Conservation (phyloP, 352 stramenopile genomes). For the Globisporangium abappressorium region DNA sequence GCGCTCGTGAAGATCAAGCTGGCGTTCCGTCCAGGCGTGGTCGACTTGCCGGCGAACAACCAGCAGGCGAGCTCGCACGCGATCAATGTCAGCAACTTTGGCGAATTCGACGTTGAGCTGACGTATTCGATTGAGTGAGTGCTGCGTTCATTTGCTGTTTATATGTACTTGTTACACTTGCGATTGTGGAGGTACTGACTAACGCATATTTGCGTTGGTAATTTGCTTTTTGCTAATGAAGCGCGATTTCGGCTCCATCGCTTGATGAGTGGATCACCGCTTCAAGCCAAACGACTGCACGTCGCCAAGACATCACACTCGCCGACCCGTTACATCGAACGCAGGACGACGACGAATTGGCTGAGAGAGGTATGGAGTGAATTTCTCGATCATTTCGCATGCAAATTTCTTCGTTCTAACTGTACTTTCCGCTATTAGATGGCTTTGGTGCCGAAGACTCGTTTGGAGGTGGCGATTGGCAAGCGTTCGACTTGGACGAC, state of each 20-base stretch:
- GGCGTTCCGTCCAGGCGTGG: constrained; percentile 87
- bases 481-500: constrained; percentile 81
- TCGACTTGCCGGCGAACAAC: constrained; percentile 65
- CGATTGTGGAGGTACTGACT: neutral
- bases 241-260: constrained; percentile 56
- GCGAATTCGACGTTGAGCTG: constrained; percentile 82
- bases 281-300: constrained; percentile 70
- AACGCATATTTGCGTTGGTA: neutral
- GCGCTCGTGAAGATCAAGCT: constrained; percentile 99
- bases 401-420: neutral
- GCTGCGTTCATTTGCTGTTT: neutral
- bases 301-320: constrained; percentile 84
- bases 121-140: constrained; percentile 83
- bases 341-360: constrained; percentile 48
- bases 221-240: constrained; percentile 17
- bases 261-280: constrained; percentile 81
- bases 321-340: constrained; percentile 55
- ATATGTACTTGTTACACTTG: neutral
- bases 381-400: neutral
- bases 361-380: constrained; percentile 40
- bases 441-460: constrained; percentile 68
- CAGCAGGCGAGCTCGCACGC: constrained; percentile 65
- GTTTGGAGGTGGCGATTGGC: constrained; percentile 74
- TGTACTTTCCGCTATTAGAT: constrained; percentile 33
- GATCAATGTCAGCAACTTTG: constrained; percentile 86